Percentiles rank a stretch among this genome's conserved stretches.
Conservation (phyloP, 495 filamentous ascomycete genomes). For the Lasiosphaeris hirsuta region DNA sequence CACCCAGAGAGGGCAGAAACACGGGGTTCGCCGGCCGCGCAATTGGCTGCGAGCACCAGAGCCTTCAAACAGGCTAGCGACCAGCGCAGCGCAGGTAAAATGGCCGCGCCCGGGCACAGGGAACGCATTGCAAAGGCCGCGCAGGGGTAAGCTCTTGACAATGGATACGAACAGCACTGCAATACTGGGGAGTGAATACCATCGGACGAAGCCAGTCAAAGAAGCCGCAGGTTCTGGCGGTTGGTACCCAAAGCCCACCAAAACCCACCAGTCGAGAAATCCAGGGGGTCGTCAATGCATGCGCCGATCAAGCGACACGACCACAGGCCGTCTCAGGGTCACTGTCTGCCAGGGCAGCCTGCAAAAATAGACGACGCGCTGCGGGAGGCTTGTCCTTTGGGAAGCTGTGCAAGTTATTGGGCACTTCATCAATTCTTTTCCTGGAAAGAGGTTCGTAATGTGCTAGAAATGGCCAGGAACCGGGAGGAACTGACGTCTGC, state of each 20-base stretch:
- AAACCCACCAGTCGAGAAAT: background rate
- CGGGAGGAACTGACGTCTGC: too few relatives aligned
- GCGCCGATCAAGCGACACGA: background rate
- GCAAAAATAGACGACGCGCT: background rate
- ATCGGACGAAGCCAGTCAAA: too few relatives aligned
- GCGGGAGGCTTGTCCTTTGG: background rate
- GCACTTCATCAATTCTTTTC: too few relatives aligned
- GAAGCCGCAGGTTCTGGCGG: constrained; percentile 3
- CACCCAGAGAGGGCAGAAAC: constrained; percentile 7
- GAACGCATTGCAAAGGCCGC: background rate
- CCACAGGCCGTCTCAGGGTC: constrained; percentile 6
- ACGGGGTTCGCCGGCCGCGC: constrained; percentile 18
- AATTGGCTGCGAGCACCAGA: constrained; percentile 22
- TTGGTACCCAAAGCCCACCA: too few relatives aligned
- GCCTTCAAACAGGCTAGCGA: constrained; percentile 27
- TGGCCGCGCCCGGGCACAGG: constrained; percentile 3
- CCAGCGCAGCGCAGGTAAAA: background rate
- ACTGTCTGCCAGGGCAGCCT: background rate
- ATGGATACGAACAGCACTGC: background rate
- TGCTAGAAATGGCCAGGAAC: too few relatives aligned
- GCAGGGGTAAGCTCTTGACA: too few relatives aligned
- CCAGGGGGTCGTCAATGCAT: constrained; percentile 17
- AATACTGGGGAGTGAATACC: background rate
- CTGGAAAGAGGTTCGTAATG: too few relatives aligned
- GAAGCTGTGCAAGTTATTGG: background rate